phyloP scores from a whole-genome alignment of 2,329 filamentous ascomycete genomes.

The Thyridium curvatum region DNA sequence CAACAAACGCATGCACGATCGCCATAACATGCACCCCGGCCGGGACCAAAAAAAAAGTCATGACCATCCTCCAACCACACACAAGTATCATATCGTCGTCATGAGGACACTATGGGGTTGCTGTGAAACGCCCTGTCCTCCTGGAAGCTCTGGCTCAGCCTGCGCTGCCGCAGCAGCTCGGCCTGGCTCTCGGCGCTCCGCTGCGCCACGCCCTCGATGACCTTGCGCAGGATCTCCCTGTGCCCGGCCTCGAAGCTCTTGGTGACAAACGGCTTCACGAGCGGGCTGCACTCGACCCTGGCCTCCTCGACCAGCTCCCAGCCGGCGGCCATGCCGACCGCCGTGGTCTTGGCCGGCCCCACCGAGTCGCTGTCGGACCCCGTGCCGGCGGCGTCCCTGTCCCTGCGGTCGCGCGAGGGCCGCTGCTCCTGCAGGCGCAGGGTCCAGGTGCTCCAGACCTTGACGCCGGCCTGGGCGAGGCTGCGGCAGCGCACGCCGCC shows the following conservation, averaged over 20 bases:
- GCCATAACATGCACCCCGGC: too few relatives aligned
- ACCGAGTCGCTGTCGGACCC: too few relatives aligned
- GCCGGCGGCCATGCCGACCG: slow-evolving; percentile 9
- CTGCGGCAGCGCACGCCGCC: slow-evolving; percentile 35
- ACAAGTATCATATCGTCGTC: too few relatives aligned
- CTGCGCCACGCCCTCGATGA: slow-evolving; percentile 17
- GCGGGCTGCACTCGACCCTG: slow-evolving; percentile 20
- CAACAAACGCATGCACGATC: too few relatives aligned
- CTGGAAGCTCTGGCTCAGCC: too few relatives aligned
- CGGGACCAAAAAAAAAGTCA: background rate
- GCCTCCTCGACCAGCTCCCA: slow-evolving; percentile 27
- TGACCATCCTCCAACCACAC: background rate
- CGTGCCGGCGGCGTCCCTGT: background rate
- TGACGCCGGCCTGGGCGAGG: slow-evolving; percentile 33
- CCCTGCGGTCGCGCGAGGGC: slow-evolving; percentile 6
- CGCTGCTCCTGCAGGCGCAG: slow-evolving; percentile 13
- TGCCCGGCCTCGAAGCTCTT: slow-evolving; percentile 21
- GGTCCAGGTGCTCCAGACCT: slow-evolving; percentile 30
- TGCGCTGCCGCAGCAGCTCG: too few relatives aligned
- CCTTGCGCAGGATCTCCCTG: slow-evolving; percentile 21
- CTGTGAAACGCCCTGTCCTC: too few relatives aligned
- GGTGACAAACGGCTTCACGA: slow-evolving; percentile 26
- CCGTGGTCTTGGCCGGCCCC: background rate
- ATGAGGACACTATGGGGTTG: too few relatives aligned
- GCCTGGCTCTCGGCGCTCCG: slow-evolving; percentile 5